A percentile compares a stretch with the other conserved stretches of the same genome.
These are phyloP conservation scores for Globisporangium megalacanthum DNA, from an alignment of 352 stramenopile species.

Conservation along the genomic window DNA sequence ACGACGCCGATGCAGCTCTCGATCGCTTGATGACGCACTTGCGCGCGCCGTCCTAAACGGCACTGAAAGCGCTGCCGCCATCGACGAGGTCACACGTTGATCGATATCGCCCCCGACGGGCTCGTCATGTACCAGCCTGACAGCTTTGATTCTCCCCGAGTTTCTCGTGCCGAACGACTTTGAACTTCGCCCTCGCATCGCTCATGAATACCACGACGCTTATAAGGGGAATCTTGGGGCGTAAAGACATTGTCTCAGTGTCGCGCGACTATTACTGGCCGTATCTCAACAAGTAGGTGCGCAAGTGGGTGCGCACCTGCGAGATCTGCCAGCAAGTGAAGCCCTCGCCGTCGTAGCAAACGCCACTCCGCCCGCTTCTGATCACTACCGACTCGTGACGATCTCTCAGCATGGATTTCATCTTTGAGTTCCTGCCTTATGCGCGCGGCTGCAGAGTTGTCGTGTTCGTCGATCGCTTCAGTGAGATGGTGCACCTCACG, in stretches of 20 bases:
- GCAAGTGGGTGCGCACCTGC: not conserved
- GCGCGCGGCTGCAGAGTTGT: conserved; percentile 11
- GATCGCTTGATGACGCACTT: no score
- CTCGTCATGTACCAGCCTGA: no score
- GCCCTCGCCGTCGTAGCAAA: not conserved
- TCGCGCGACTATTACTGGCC: no score
- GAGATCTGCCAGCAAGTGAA: not conserved
- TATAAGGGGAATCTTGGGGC: not conserved
- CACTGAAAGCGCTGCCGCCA: no score
- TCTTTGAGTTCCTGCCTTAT: conserved; percentile 5
- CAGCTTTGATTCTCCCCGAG: not conserved
- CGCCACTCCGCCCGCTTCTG: no score
- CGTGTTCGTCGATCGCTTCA: conserved; percentile 25
- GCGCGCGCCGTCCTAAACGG: no score
- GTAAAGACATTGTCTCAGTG: not conserved
- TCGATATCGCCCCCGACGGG: no score
- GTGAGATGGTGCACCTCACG: conserved; percentile 23
- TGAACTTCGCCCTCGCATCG: not conserved
- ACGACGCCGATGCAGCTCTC: no score
- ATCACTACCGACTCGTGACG: not conserved
- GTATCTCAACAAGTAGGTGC: not conserved
- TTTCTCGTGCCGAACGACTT: not conserved
- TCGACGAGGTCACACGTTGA: no score
- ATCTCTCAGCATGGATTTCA: conserved; percentile 6
- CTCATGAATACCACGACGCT: not conserved